Base-by-base conservation (phyloP, 1,139 yeast genomes). In the Chernovozyma aurita region DNA sequence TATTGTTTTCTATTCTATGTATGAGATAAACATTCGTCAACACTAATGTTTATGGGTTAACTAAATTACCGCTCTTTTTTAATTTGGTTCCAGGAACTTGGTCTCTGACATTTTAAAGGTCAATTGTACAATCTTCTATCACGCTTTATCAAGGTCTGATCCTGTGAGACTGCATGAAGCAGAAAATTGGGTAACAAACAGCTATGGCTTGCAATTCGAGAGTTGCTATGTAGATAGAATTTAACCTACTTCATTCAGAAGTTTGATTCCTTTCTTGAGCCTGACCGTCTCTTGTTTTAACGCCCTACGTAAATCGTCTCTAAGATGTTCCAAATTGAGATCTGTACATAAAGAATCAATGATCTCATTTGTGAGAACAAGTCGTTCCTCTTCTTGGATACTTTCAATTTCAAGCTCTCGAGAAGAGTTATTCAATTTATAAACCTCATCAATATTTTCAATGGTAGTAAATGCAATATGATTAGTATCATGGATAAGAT, bases 231-330 rank as follows among this genome's bases (percentile, higher is more conserved):
- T 12, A 24, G 12, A 24, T n/a, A 11, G n/a, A n/a, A n/a, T n/a
- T 21, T 16, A 35, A 20, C 32, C 38, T n/a, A 35, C 32, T 12
- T 25, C 26, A 20, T 53, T 52, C 27, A 45, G 44, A 8, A 45
- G 41, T 37, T 53, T 52, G 15, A 53, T 29, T 11, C 45, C 40
- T 38, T 46, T 49, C 29, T 45, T 40, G 26, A 63, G 49, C 31
- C 70, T 47, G 14, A 42, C 44, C 3, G 53, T 50, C 51, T 76
- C 82, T 48, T 77, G 82, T 30, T 53, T 56, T 39, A 73, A 50
- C 1, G 80, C 79, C 45, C 67, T 73, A 14, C 49, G 40, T 38
- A 78, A 59, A 26, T 67, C 71, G 2, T 61, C 57, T 34, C 59
- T 61, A 33, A 70, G 53, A 33, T 64, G 68, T 4, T 53, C 61